Evolutionary conservation across 192 early-diverging fungal genomes (phyloP), one percentile per base, ranked within the genome.

Genomic region (Backusella tarrabulga): DNA sequence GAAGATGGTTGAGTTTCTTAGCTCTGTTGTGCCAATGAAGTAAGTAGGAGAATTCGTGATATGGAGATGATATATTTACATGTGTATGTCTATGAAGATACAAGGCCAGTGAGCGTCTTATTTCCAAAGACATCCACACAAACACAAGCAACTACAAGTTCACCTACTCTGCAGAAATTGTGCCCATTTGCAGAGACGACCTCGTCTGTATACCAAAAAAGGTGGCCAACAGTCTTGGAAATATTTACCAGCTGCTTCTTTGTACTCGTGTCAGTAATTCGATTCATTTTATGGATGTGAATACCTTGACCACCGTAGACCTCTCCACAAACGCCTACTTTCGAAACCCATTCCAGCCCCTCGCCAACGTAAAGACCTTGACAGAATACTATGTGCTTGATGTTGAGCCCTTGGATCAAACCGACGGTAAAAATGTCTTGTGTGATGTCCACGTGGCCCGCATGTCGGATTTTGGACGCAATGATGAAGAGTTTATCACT

Each of bases 181-280:
- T 95, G 70, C 98, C 98, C 35, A 90, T 99, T 52, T 99, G 98
- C 86, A 95, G 93, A 84, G 98, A 99, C 81, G 98, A 99, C 85
- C 82, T 99, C 75, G 85, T 98, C 4, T 93, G 90, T 72, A 85
- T 99, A 76, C 92, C 95, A 23, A 84, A 87, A 34, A 98, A 97
- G 83, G 77, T 97, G 36, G 95, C 97, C 32, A 92, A 94, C 76
- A 80, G 88, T n/a, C 83, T 98, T 66, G 94, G 95, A 54, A 93
- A 96, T 76, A 93, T 97, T 15, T 74, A 85, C 60, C 97, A 92
- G 44, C 88, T 99, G 75, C 90, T 91, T 8, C 77, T 98, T 56
- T 94, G 93, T 85, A 88, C 91, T 68, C 92, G 93, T 76, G 89
- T 99, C 77, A 92, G 93, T 81, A 98, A 95, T 85, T 86, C 93